Base-by-base conservation (phyloP, 257 asterid species). In the Nemophila menziesii region DNA sequence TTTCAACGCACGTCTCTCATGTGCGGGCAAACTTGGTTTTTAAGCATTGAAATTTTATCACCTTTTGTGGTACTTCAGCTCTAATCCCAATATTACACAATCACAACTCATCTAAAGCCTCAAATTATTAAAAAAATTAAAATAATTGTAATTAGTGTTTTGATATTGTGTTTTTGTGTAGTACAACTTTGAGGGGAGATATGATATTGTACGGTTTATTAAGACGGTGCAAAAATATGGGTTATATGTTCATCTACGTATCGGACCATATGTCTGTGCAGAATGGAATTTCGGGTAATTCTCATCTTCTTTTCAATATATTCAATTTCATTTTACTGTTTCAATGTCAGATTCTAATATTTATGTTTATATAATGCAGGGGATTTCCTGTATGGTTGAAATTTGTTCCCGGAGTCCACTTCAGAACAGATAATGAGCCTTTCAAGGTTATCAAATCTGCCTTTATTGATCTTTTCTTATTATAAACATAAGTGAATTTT, bases 381-480 rank as follows among this genome's bases (percentile, higher is more conserved):
- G 92, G 92, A 36, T 80, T 80, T 59, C 87, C 92, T 42, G 83
- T 80, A 14, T 76, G 92, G 92, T 56, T 80, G 74, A 77, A 68
- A 48, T 80, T 57, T 58, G 78, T 80, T 39, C 83, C 92, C 46
- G 87, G 87, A 13, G 71, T 80, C 67, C 66, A 72, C 60, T 80
- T 80, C 65, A 64, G 92, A 61, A 80, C 92, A 41, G 75, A 73
- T 61, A 80, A 80, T 37, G 81, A 41, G 45, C 87, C 81, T 42
- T 80, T 76, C 58, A 73, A 80, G 92, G 92, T 80, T 57, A 29
- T 33, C 20, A 16, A 9, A 27, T 5, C 56, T 44, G 16, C 17
- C 16, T 9, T 42, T 22, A 8, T 36, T 10, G 8, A 29, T 29
- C 2, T 29, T 13, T 29, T n/a, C 9, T 29, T 29, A 10, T 29